A percentile compares a stretch with the other conserved stretches of the same genome.
Evolutionary conservation across 179 eudicot genomes (phyloP).

Genomic region (Beta macrorhiza): DNA sequence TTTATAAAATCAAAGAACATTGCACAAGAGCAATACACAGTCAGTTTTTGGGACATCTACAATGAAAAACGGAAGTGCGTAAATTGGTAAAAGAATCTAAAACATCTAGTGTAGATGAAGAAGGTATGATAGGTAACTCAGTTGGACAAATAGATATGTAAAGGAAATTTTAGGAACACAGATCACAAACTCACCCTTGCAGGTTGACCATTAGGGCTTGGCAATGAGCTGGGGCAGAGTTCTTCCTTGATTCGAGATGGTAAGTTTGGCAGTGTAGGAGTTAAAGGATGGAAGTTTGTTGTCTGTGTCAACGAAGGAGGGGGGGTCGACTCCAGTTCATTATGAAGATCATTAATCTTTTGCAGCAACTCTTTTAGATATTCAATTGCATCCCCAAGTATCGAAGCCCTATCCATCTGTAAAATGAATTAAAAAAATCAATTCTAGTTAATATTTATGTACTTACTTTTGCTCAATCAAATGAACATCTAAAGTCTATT

Average conservation of each 20-base stretch:
- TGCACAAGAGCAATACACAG: too few species aligned
- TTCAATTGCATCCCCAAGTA: constrained; percentile 92
- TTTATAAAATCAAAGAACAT: too few species aligned
- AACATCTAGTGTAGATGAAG: not conserved
- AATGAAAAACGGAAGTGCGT: not conserved
- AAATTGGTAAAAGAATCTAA: not conserved
- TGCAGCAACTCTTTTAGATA: constrained; percentile 82
- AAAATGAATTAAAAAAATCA: not conserved
- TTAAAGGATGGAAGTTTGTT: constrained; percentile 69
- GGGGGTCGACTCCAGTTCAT: constrained; percentile 75
- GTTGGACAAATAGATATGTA: not conserved
- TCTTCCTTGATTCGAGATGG: constrained; percentile 83
- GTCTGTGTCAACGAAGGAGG: constrained; percentile 50
- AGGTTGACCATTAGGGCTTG: constrained; percentile 83
- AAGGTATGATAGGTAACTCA: not conserved
- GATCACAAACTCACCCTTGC: constrained; percentile 51
- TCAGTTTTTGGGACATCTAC: not conserved
- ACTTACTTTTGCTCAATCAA: not conserved
- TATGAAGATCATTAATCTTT: constrained; percentile 83
- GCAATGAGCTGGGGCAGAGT: constrained; percentile 67
- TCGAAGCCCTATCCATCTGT: constrained; percentile 97
- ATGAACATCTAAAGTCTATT: not conserved
- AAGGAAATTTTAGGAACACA: not conserved
- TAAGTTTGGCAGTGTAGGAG: constrained; percentile 68
- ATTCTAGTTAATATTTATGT: not conserved